These are phyloP conservation scores for Hypholoma sublateritium DNA, from an alignment of 768 basidiomycete species.

Conservation along the genomic window DNA sequence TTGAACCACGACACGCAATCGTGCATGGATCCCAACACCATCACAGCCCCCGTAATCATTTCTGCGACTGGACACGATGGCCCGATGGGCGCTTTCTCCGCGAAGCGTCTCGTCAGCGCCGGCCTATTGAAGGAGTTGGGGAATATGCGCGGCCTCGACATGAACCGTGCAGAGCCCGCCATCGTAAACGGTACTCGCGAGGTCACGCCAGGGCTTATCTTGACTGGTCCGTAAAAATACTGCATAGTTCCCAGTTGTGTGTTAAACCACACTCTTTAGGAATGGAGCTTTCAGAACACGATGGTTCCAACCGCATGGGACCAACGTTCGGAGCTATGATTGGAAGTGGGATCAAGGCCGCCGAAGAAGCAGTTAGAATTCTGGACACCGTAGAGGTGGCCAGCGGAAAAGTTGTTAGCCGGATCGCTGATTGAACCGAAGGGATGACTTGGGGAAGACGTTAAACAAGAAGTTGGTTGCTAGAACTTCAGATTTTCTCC, in stretches of 20 bases:
- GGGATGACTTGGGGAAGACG: neutral
- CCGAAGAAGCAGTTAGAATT: conserved; percentile 59
- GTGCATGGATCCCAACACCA: conserved; percentile 78
- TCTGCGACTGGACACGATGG: conserved; percentile 79
- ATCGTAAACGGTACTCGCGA: conserved; percentile 78
- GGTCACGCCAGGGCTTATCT: conserved; percentile 71
- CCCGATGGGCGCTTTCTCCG: conserved; percentile 80
- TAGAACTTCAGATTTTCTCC: no score
- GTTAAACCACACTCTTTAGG: conserved; percentile 35
- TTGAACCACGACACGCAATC: conserved; percentile 74
- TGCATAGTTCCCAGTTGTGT: neutral
- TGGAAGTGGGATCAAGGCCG: conserved; percentile 72
- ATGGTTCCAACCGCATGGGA: conserved; percentile 76
- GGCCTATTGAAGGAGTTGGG: conserved; percentile 75
- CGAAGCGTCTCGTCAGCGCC: conserved; percentile 74
- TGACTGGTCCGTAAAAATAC: conserved; percentile 53
- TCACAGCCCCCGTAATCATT: conserved; percentile 75
- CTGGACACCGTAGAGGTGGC: conserved; percentile 48
- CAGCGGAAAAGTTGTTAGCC: conserved; percentile 55
- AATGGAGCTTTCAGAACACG: conserved; percentile 83
- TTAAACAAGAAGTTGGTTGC: neutral
- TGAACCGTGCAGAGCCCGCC: conserved; percentile 81
- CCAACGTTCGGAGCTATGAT: conserved; percentile 85
- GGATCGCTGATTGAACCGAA: conserved; percentile 15
- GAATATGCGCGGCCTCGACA: conserved; percentile 79